Base-by-base conservation (phyloP, 371 early-diverging fungal genomes). In the Mucor lusitanicus region DNA sequence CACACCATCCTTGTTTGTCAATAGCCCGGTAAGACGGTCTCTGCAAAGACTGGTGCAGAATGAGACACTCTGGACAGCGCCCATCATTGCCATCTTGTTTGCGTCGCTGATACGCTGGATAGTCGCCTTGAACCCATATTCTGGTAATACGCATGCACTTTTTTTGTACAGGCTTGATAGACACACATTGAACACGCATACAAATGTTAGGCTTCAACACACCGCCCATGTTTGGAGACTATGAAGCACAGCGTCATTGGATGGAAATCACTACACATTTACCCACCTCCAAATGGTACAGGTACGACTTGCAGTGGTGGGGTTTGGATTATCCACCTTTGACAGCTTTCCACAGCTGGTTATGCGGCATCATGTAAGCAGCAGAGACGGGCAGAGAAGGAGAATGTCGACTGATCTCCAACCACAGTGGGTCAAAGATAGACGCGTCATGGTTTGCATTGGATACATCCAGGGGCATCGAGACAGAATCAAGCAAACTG, bases 171-270 rank as follows among this genome's bases (percentile, higher is more conserved):
- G 23, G n/a, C 6, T 6, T 69, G 12, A 37, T 2, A 37, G 37
- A 12, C 33, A 33, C 33, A 33, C 37, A 37, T 37, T 37, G 37
- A 37, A 37, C 13, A 37, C 66, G 13, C 11, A 37, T 30, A 30
- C 30, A 30, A n/a, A n/a, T n/a, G 30, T 30, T 33, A 82, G 81
- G 78, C 21, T 73, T 59, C 40, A 74, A 76, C 27, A 80, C 75
- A 12, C 90, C 92, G 4, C 98, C 97, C 12, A 74, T 92, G 72
- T 92, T 76, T 77, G 99, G 99, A 32, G 99, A 98, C 80, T 98
- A 95, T 79, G 97, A 98, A 71, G 97, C 99, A 5, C 99, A 98
- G 72, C 85, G 99, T 27, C 97, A 98, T 77, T 98, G 97, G 97
- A 91, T 98, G 91, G 97, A 97, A 75, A 78, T 97, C 35, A 96